These are phyloP conservation scores for Colletotrichum tropicicola DNA, from an alignment of 2,329 filamentous ascomycete species.

Conservation along the genomic window DNA sequence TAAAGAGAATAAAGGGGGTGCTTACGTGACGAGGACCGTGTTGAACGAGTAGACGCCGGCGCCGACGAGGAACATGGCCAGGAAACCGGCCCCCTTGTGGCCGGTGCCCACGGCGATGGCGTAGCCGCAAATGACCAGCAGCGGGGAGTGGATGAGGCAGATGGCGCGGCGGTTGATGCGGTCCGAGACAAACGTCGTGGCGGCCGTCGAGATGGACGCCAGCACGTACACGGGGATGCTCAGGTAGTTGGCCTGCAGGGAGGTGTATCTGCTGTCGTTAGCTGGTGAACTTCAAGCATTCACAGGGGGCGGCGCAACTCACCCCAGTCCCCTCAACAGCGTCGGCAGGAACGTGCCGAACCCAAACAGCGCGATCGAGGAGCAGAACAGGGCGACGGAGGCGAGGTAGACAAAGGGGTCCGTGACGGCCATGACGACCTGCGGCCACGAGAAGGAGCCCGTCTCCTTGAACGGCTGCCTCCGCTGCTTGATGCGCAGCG, in stretches of 20 bases:
- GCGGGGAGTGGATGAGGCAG: neutral
- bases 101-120: slow-evolving; percentile 2
- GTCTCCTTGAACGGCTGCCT: slow-evolving; percentile 38
- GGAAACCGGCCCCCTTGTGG: neutral
- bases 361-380: slow-evolving; percentile 40
- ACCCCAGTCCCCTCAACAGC: slow-evolving; percentile 61
- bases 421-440: slow-evolving; percentile 37
- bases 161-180: slow-evolving; percentile 33
- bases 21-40: slow-evolving; percentile 15
- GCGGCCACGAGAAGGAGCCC: slow-evolving; percentile 38
- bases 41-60: neutral
- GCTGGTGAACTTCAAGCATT: too few species aligned
- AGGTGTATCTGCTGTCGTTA: slow-evolving; percentile 42
- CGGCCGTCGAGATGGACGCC: slow-evolving; percentile 54
- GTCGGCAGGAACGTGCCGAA: slow-evolving; percentile 41
- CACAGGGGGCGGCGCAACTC: neutral
- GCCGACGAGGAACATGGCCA: neutral
- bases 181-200: neutral
- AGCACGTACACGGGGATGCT: slow-evolving; percentile 74
- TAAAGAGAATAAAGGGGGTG: too few species aligned
- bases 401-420: slow-evolving; percentile 41
- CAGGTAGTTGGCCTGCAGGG: slow-evolving; percentile 67
- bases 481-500: slow-evolving; percentile 34
- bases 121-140: neutral
- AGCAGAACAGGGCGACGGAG: slow-evolving; percentile 41